Conservation (phyloP, 441 rosid genomes). For the Erodium chrysanthum region DNA sequence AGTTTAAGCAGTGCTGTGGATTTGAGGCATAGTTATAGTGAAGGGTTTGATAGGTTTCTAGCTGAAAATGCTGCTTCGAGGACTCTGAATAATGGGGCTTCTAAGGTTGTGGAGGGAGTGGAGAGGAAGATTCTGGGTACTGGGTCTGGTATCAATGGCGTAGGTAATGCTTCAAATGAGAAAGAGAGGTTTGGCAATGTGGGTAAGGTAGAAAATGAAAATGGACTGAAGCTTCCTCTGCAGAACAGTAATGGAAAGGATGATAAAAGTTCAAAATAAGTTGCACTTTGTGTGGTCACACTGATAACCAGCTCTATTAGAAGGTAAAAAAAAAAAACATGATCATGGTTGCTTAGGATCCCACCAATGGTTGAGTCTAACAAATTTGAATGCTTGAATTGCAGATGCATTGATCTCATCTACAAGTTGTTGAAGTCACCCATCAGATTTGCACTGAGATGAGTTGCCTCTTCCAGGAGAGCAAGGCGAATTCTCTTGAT, state of each 20-base stretch:
- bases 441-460: neutral
- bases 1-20: neutral
- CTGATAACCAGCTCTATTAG: no score
- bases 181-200: neutral
- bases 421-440: neutral
- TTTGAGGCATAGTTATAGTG: neutral
- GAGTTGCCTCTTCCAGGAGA: no score
- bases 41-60: conserved; percentile 6
- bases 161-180: neutral
- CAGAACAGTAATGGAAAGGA: neutral
- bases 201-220: neutral
- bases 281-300: neutral
- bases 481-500: no score
- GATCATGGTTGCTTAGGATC: neutral
- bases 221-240: neutral
- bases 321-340: no score
- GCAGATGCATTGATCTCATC: neutral
- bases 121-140: no score
- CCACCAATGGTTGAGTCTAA: neutral
- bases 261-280: neutral
- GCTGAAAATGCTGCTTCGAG: neutral
- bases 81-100: no score
- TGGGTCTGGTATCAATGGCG: no score
- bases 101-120: no score
- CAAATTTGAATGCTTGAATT: neutral